Percentiles rank a stretch among this genome's conserved stretches.
These are phyloP conservation scores for Fusarium tjaetaba DNA, from an alignment of 2,329 filamentous ascomycete genomes.

Conservation along the genomic window DNA sequence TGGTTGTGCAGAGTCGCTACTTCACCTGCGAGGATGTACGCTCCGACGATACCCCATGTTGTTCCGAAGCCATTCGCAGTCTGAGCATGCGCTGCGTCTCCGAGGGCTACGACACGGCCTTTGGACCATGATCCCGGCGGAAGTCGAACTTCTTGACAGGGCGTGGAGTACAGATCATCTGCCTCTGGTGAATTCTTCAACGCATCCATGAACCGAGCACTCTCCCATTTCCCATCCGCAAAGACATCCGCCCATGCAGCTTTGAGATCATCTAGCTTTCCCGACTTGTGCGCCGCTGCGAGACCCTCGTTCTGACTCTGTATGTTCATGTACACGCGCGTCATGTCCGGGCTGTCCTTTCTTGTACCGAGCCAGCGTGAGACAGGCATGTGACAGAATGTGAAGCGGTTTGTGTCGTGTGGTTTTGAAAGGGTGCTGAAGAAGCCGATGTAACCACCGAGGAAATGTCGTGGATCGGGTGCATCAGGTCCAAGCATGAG, in stretches of 20 bases:
- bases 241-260: not conserved
- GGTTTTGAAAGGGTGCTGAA: not conserved
- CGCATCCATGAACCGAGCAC: not conserved
- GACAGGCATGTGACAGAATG: not conserved
- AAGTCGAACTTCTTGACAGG: conserved; percentile 2
- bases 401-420: not conserved
- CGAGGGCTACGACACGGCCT: conserved; percentile 5
- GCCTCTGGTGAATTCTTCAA: conserved; percentile 1
- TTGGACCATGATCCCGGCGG: conserved; percentile 6
- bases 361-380: not conserved
- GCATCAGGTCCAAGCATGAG: conserved; percentile 25
- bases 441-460: conserved; percentile 30
- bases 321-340: conserved; percentile 5
- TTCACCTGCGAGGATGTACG: conserved; percentile 8
- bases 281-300: conserved; percentile 2
- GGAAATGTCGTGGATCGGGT: conserved; percentile 15
- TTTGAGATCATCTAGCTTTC: conserved; percentile 4
- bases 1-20: conserved; percentile 4
- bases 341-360: not conserved
- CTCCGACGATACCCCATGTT: conserved; percentile 11
- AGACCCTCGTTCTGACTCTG: not conserved
- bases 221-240: not conserved
- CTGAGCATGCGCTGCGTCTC: conserved; percentile 12
- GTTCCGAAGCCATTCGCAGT: conserved; percentile 14
- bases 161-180: conserved; percentile 10